Evolutionary conservation across 1,284 basidiomycete species (phyloP), one percentile per base, ranked within the genome.

Genomic region (Coniferiporia sulphurascens): DNA sequence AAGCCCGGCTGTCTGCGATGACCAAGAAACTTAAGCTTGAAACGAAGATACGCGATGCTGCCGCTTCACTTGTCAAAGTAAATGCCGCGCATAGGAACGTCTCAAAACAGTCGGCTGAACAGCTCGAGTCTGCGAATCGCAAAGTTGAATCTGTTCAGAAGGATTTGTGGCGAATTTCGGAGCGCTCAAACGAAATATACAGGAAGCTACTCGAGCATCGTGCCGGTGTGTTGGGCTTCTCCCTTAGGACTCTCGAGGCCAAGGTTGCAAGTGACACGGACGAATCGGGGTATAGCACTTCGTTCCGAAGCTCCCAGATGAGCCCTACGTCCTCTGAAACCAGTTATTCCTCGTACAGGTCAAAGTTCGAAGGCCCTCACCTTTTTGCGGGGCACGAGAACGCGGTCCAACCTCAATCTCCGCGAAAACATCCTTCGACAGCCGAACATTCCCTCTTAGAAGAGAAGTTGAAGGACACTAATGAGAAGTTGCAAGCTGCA

Each of bases 1-100:
- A 79, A 34, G 79, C 86, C 9, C 80, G 88, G 35, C 73, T 85
- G 15, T 77, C 74, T 43, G 85, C 86, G 9, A 76, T 83, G 70
- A 74, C 78, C 62, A 89, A 83, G 72, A 91, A 89, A 70, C 78
- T 92, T 57, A 75, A 78, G 3, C 78, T 88, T 32, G 89, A 92
- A 69, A 87, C 82, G 54, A 91, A 89, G 70, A 90, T 92, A 52
- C 87, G 90, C 19, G 89, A 91, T 62, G 89, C 89, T 2, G 88
- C 89, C 0, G 65, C 83, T 4, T 87, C 84, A 15, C 78, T 92
- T 4, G 80, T 83, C 41, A 86, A 79, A 69, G 80, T 90, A 50
- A 87, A 89, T 65, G 72, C 81, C 8, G 71, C 81, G 0, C 78
- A 84, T 68, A 84, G 79, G 68, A 80, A 74, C 57, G 73, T 81